phyloP scores from a whole-genome alignment of 345 rosid species.

The Citrus inodora region DNA sequence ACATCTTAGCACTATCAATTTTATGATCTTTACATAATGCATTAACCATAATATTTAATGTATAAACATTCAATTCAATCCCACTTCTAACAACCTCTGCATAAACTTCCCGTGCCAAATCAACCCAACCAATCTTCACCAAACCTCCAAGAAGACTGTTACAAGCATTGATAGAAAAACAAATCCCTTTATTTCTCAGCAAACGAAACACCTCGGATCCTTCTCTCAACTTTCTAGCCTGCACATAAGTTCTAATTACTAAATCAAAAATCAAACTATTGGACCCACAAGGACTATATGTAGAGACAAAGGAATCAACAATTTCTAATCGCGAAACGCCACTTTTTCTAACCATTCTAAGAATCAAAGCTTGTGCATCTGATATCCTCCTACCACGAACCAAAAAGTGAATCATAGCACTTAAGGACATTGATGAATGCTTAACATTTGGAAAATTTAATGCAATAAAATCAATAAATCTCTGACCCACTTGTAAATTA shows the following conservation, averaged over 20 bases:
- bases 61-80: slow-evolving; percentile 37
- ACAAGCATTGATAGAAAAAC: slow-evolving; percentile 41
- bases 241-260: slow-evolving; percentile 69
- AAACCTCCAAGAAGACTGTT: slow-evolving; percentile 57
- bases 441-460: slow-evolving; percentile 36
- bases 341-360: slow-evolving; percentile 77
- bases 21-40: slow-evolving; percentile 76
- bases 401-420: slow-evolving; percentile 60
- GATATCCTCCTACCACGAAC: slow-evolving; percentile 56
- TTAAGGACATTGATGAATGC: slow-evolving; percentile 56
- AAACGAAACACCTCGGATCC: slow-evolving; percentile 41
- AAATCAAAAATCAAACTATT: slow-evolving; percentile 56
- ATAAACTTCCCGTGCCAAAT: slow-evolving; percentile 55
- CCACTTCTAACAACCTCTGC: slow-evolving; percentile 32
- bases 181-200: slow-evolving; percentile 29
- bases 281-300: slow-evolving; percentile 27
- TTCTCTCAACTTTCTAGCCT: slow-evolving; percentile 76
- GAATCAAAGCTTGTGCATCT: slow-evolving; percentile 70
- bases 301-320: slow-evolving; percentile 48
- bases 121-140: slow-evolving; percentile 60
- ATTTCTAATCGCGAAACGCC: slow-evolving; percentile 57
- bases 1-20: slow-evolving; percentile 36
- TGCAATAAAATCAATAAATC: slow-evolving; percentile 37
- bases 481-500: slow-evolving; percentile 43
- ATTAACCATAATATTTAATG: slow-evolving; percentile 83